phyloP scores from a whole-genome alignment of 345 rosid species.

The Populus alba region DNA sequence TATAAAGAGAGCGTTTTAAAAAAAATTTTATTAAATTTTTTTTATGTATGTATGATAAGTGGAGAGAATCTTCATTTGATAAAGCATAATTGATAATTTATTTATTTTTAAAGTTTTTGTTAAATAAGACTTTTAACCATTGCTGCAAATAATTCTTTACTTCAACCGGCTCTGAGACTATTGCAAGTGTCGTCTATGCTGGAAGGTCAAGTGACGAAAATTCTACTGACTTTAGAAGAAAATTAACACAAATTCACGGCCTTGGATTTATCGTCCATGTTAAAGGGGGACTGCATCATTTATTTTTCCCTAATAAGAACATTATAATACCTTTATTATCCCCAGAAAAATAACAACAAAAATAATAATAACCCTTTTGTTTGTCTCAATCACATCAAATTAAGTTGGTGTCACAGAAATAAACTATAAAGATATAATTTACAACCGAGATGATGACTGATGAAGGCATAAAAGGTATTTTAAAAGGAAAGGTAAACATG shows the following conservation, averaged over 20 bases:
- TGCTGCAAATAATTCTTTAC: too few species aligned
- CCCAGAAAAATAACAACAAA: not conserved
- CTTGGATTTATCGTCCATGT: slow-evolving; percentile 7
- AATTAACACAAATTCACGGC: not conserved
- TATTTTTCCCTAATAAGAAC: not conserved
- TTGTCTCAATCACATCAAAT: slow-evolving; percentile 21
- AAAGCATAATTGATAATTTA: too few species aligned
- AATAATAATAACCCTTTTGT: not conserved
- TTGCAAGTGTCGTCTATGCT: too few species aligned
- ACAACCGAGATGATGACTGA: slow-evolving; percentile 36
- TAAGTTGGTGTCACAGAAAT: slow-evolving; percentile 9
- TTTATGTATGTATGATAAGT: too few species aligned
- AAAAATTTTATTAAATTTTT: too few species aligned
- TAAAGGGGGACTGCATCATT: not conserved
- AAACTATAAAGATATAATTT: not conserved
- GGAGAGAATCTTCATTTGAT: too few species aligned
- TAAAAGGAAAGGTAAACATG: slow-evolving; percentile 31
- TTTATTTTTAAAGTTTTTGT: too few species aligned
- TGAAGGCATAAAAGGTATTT: slow-evolving; percentile 47
- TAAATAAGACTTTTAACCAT: too few species aligned
- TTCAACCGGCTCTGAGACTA: too few species aligned
- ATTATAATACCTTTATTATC: not conserved
- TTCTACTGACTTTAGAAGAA: not conserved
- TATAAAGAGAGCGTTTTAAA: too few species aligned
- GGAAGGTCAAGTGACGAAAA: too few species aligned